Base-by-base conservation (phyloP, 2,329 filamentous ascomycete species). In the Ceratocystiopsis brevicomis region DNA sequence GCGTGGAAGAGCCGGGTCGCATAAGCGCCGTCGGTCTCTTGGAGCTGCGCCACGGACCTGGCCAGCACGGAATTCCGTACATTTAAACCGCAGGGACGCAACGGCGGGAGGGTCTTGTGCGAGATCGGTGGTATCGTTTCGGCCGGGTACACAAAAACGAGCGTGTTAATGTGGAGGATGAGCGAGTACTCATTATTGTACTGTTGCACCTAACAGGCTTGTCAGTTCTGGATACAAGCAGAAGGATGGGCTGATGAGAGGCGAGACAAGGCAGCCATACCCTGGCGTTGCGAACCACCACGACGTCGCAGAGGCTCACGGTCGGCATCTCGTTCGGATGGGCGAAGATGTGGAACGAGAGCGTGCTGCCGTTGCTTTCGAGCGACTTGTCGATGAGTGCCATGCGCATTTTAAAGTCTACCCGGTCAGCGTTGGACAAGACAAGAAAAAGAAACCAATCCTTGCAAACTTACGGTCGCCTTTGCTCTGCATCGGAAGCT, bases 331-430 rank as follows among this genome's bases (percentile, higher is more conserved):
- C 54, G 0, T 64, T 51, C 40, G 66, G 44, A 1, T 63, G 56
- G 25, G 67, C 63, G 55, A 90, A 88, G 41, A 81, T 71, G 47
- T 67, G 69, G 44, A 86, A 63, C 51, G 47, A 52, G 40, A 71
- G 54, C 1, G 57, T 59, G 13, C 57, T 53, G 21, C 53, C 48
- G 5, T 61, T 57, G 37, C 66, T 57, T 44, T 75, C 61, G 9
- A 65, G 59, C 5, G 71, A 75, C 12, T 60, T 53, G 53, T 86
- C 80, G 52, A 64, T 71, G 4, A 86, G 54, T 1, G 65, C 69
- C 33, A 84, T 61, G 18, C 67, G 67, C 47, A 68, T 71, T 56
- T 78, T 80, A 52, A 58, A 70, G 51, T 78, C 75, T 78, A 34
- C 1, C 19, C 6, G 39, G 43, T 3, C 21, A 41, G 41, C 34